phyloP scores from a whole-genome alignment of 108 stramenopile species.

The Heterococcus sp. region DNA sequence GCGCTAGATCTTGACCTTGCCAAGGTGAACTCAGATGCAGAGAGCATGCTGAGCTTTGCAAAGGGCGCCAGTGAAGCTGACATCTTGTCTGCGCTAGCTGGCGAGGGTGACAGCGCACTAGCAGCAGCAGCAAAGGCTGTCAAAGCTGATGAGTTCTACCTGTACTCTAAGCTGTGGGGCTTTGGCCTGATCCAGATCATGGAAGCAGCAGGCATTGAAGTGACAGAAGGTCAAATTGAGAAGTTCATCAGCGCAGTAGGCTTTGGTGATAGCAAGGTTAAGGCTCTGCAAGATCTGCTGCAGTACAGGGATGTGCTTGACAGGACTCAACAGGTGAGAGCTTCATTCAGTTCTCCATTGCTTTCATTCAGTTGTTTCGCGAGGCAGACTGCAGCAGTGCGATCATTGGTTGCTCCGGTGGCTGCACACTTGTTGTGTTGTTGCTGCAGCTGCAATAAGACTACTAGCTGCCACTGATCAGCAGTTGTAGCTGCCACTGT shows the following conservation, averaged over 20 bases:
- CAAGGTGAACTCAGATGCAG: constrained; percentile 73
- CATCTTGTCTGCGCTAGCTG: constrained; percentile 70
- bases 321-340: constrained; percentile 48
- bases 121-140: constrained; percentile 63
- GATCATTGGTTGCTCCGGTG: too few species aligned
- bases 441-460: too few species aligned
- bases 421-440: too few species aligned
- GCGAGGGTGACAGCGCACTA: constrained; percentile 70
- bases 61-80: constrained; percentile 78
- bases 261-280: not conserved
- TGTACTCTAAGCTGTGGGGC: constrained; percentile 83
- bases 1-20: constrained; percentile 74
- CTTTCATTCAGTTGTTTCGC: too few species aligned
- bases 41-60: constrained; percentile 71
- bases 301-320: constrained; percentile 60
- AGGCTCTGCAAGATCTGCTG: constrained; percentile 77
- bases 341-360: not conserved
- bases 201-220: constrained; percentile 74
- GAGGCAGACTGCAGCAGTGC: too few species aligned
- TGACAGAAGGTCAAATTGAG: constrained; percentile 65
- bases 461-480: too few species aligned
- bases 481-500: too few species aligned
- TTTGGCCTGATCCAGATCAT: constrained; percentile 75
- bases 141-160: constrained; percentile 80
- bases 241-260: not conserved